These are phyloP conservation scores for Peziza echinospora DNA, from an alignment of 495 filamentous ascomycete genomes.

Conservation along the genomic window DNA sequence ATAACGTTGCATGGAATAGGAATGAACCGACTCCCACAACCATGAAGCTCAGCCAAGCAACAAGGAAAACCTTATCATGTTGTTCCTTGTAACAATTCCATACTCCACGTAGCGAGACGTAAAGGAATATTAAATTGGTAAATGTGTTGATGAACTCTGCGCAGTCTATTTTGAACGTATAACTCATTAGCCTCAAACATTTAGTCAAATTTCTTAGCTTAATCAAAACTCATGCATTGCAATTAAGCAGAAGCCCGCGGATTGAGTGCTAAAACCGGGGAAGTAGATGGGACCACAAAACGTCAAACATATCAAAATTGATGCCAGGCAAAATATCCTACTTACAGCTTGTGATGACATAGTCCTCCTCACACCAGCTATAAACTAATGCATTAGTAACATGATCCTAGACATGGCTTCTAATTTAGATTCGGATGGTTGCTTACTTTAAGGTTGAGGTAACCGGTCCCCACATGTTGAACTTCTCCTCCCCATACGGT, in stretches of 20 bases:
- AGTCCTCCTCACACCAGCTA: slow-evolving; percentile 20
- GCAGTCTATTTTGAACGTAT: slow-evolving; percentile 20
- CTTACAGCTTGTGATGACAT: slow-evolving; percentile 15
- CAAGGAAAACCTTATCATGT: slow-evolving; percentile 51
- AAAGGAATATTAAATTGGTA: slow-evolving; percentile 65
- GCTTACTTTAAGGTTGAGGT: slow-evolving; percentile 16
- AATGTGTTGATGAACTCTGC: slow-evolving; percentile 49
- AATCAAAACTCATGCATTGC: too few species aligned
- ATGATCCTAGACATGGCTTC: too few species aligned
- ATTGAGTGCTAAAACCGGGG: neutral
- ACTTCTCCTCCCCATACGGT: slow-evolving; percentile 9
- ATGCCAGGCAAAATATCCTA: neutral
- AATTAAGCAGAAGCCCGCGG: too few species aligned
- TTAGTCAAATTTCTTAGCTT: too few species aligned
- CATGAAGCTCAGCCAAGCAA: slow-evolving; percentile 52
- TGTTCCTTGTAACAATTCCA: slow-evolving; percentile 43
- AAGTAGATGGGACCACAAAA: neutral
- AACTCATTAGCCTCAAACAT: neutral
- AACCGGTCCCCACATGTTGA: slow-evolving; percentile 11
- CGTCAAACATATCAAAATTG: too few species aligned
- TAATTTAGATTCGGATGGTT: neutral
- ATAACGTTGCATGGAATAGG: slow-evolving; percentile 60
- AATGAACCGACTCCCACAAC: slow-evolving; percentile 66
- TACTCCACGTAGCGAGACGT: slow-evolving; percentile 49
- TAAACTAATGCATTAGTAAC: neutral